Percentiles rank a stretch among this genome's conserved stretches.
These are phyloP conservation scores for Saturnispora mendoncae DNA, from an alignment of 805 yeast species.

Conservation along the genomic window DNA sequence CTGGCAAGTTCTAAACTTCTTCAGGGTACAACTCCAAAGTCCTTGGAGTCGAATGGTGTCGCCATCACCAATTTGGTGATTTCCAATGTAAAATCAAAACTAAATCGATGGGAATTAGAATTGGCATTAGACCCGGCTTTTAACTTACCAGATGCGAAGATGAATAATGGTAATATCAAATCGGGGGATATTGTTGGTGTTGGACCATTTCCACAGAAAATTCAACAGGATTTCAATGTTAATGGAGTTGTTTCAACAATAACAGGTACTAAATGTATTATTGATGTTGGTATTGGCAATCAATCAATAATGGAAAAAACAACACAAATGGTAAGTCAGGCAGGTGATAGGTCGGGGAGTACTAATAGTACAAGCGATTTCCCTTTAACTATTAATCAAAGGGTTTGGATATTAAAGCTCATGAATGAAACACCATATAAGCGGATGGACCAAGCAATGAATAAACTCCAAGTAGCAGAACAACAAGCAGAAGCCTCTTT, in stretches of 20 bases:
- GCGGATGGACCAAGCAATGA: slow-evolving; percentile 70
- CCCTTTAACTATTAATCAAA: not conserved
- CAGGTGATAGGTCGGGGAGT: slow-evolving; percentile 7
- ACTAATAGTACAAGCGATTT: not conserved
- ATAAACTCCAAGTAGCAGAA: slow-evolving; percentile 46
- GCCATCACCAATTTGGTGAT: slow-evolving; percentile 63
- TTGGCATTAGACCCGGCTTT: slow-evolving; percentile 34
- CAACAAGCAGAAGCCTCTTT: slow-evolving; percentile 26
- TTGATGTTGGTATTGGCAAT: slow-evolving; percentile 50
- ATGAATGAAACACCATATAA: slow-evolving; percentile 65
- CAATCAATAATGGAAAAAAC: not conserved
- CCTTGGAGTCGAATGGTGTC: slow-evolving; percentile 60
- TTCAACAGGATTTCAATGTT: slow-evolving; percentile 22
- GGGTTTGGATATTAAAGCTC: slow-evolving; percentile 61
- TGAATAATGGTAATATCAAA: slow-evolving; percentile 45
- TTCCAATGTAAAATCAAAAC: slow-evolving; percentile 60
- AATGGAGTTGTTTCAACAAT: slow-evolving; percentile 63
- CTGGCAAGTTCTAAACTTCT: slow-evolving; percentile 37
- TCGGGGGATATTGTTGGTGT: slow-evolving; percentile 72
- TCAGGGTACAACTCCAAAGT: slow-evolving; percentile 44
- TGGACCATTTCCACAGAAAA: slow-evolving; percentile 40
- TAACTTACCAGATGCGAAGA: slow-evolving; percentile 18
- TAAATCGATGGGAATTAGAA: slow-evolving; percentile 70
- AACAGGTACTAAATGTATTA: slow-evolving; percentile 35
- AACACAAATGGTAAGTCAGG: not conserved